Evolutionary conservation across 768 basidiomycete species (phyloP), one percentile per base, ranked within the genome.

Genomic region (Tylopilus intermedius): DNA sequence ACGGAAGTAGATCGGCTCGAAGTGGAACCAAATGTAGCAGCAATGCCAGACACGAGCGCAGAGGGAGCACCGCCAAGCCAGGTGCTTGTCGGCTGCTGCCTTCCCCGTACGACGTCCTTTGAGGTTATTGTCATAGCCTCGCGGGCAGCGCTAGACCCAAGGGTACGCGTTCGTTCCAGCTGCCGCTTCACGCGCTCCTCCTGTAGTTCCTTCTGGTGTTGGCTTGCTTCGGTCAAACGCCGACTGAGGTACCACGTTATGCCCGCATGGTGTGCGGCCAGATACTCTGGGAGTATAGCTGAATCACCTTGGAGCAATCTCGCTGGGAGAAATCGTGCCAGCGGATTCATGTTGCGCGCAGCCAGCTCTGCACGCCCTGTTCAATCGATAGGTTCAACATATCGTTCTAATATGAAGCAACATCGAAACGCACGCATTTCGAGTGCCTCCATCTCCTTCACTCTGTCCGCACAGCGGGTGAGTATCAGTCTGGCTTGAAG

Each of bases 171-270:
- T 54, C 91, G 78, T 66, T 98, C 96, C 53, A 88, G 71, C 63
- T 95, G 89, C 5, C 95, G 82, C 66, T 84, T 86, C 50, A 94
- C 79, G 45, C 96, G 85, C 67, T 95, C 92, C 69, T 97, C 95
- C 70, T 99, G 96, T 75, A 97, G 80, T 58, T 90, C 85, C 59
- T 86, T 86, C 59, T 95, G 86, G 14, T 66, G 76, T 62, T 90
- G 83, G 59, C 90, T 87, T 24, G 86, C 81, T 56, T 88, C 82
- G 0, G 92, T 79, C 35, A 99, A 77, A 37, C 88, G 81, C 47
- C 87, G 79, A 64, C 80, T 87, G 51, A 99, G 81, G 71, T 86
- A 94, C 87, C 93, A 94, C 11, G 91, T 90, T 58, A 99, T 81
- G 62, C 88, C 82, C n/a, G 91, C 79, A 62, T 90, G 90, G 67